Conservation (phyloP, 2,329 filamentous ascomycete genomes). For the Didymellaceae sp. region DNA sequence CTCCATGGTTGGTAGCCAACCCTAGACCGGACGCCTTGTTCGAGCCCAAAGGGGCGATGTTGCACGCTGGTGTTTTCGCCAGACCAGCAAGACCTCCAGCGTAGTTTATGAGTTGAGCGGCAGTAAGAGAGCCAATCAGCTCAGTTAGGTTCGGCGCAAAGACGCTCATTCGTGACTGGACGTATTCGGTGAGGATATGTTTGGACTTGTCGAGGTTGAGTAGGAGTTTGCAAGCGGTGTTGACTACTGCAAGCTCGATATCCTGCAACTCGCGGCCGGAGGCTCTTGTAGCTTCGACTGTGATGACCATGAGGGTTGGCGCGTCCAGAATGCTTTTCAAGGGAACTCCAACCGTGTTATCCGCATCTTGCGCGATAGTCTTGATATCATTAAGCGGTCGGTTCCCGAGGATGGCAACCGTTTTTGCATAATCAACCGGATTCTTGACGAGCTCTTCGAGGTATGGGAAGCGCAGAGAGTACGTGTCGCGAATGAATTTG, state of each 20-base stretch:
- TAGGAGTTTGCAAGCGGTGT: constrained; percentile 84
- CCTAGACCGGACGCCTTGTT: constrained; percentile 83
- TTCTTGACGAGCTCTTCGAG: constrained; percentile 89
- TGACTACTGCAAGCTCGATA: constrained; percentile 75
- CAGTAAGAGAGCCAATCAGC: constrained; percentile 89
- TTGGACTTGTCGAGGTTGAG: constrained; percentile 89
- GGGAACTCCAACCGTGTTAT: constrained; percentile 78
- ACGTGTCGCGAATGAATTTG: constrained; percentile 96
- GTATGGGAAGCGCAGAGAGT: constrained; percentile 91
- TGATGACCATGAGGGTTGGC: constrained; percentile 92
- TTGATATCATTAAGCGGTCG: constrained; percentile 91
- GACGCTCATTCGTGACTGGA: constrained; percentile 94
- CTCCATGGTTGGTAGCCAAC: constrained; percentile 88
- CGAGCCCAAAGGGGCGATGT: constrained; percentile 87
- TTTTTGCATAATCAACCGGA: constrained; percentile 92
- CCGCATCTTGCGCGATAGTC: constrained; percentile 73
- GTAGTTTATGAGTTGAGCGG: constrained; percentile 94
- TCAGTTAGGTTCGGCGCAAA: constrained; percentile 94
- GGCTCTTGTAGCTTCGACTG: constrained; percentile 90
- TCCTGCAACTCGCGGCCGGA: constrained; percentile 78
- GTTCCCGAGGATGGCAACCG: constrained; percentile 91
- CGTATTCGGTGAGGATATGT: constrained; percentile 85
- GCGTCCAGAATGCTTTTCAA: constrained; percentile 85
- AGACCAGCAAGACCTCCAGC: constrained; percentile 87
- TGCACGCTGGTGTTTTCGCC: constrained; percentile 91